phyloP scores from a whole-genome alignment of 2,329 filamentous ascomycete genomes.

The Penicillium sp. region DNA sequence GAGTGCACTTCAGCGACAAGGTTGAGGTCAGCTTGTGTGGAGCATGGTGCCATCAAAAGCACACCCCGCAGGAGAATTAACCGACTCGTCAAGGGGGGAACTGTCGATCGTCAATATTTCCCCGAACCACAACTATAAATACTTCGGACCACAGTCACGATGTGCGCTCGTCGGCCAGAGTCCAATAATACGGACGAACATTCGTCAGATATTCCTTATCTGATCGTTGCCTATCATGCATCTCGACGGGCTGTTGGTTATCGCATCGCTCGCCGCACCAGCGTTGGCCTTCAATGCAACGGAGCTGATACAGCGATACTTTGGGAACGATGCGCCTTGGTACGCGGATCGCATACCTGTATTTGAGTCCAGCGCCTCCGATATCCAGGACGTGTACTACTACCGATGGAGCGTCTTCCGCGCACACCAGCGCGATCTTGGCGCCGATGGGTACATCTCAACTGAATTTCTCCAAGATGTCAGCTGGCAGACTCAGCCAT shows the following conservation, averaged over 20 bases:
- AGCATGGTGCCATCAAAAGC: neutral
- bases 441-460: conserved; percentile 45
- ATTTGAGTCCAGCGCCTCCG: conserved; percentile 14
- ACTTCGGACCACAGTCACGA: neutral
- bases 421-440: conserved; percentile 47
- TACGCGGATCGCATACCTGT: conserved; percentile 20
- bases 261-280: neutral
- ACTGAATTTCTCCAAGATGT: conserved; percentile 50
- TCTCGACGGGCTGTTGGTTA: neutral
- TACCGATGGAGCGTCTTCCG: conserved; percentile 50
- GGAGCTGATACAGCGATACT: conserved; percentile 4
- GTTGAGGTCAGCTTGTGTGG: neutral
- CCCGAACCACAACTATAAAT: conserved; percentile 3
- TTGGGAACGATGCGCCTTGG: conserved; percentile 21
- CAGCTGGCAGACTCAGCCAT: conserved; percentile 43
- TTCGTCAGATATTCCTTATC: neutral
- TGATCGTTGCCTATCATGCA: neutral
- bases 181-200: neutral
- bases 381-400: conserved; percentile 45
- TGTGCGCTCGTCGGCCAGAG: neutral
- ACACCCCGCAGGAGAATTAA: conserved; percentile 7
- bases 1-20: neutral
- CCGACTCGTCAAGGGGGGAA: conserved; percentile 1
- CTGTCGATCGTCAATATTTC: neutral
- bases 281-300: neutral